Evolutionary conservation across 2,329 filamentous ascomycete species (phyloP).

Genomic region (Diaporthe sp.): DNA sequence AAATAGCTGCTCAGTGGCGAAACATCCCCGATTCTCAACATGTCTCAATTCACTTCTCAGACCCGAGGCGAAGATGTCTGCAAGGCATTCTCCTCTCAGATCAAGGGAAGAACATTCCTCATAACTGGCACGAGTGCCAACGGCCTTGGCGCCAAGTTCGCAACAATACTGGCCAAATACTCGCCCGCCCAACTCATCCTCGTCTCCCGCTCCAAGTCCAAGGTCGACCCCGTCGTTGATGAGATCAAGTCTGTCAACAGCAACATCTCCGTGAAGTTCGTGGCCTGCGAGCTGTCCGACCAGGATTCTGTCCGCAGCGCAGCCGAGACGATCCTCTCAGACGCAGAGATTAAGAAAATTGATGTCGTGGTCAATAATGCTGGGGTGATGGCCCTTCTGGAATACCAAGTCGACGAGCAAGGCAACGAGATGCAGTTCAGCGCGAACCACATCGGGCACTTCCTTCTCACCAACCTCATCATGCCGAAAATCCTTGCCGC

Average conservation of each 20-base stretch:
- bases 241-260: constrained; percentile 47
- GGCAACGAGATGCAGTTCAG: constrained; percentile 60
- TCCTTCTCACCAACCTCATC: constrained; percentile 59
- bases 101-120: constrained; percentile 39
- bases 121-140: constrained; percentile 40
- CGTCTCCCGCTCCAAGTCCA: constrained; percentile 37
- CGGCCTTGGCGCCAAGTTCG: constrained; percentile 39
- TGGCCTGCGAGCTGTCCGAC: constrained; percentile 54
- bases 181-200: constrained; percentile 41
- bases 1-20: too few species aligned
- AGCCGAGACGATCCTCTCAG: constrained; percentile 49
- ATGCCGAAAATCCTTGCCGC: constrained; percentile 56
- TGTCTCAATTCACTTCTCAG: constrained; percentile 30
- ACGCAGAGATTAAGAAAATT: constrained; percentile 50
- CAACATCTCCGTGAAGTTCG: constrained; percentile 46
- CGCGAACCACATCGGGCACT: constrained; percentile 61
- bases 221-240: constrained; percentile 50
- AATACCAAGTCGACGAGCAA: constrained; percentile 52
- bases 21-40: background rate
- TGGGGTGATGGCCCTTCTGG: constrained; percentile 53
- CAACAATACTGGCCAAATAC: constrained; percentile 37
- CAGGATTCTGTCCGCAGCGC: constrained; percentile 52
- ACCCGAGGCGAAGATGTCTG: constrained; percentile 36
- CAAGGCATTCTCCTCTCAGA: constrained; percentile 24
- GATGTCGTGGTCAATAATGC: constrained; percentile 61